Evolutionary conservation across 169 alveolate genomes (phyloP).

Genomic region (Cryptosporidium sp.): DNA sequence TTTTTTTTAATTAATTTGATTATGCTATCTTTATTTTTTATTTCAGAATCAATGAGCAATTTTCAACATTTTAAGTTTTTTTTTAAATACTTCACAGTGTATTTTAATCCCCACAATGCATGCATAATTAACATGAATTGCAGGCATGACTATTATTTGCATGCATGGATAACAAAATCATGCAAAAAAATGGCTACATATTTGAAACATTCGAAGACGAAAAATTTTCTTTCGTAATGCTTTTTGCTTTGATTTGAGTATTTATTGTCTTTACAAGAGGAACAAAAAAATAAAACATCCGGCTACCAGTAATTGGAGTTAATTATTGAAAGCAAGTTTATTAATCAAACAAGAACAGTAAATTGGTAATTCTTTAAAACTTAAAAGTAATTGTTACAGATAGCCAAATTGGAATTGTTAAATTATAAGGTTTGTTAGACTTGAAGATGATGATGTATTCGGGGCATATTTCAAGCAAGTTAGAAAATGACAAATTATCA

Average conservation of each 20-base stretch:
- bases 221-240: not conserved
- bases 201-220: not conserved
- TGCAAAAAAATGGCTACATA: not conserved
- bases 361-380: not conserved
- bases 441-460: constrained; percentile 44
- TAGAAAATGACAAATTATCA: constrained; percentile 44
- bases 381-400: not conserved
- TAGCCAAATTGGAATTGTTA: not conserved
- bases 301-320: not conserved
- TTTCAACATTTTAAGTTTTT: not conserved
- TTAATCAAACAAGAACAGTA: not conserved
- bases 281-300: not conserved
- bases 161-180: not conserved
- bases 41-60: not conserved
- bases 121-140: not conserved
- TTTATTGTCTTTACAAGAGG: not conserved
- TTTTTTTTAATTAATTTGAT: not conserved
- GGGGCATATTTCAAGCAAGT: constrained; percentile 55
- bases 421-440: constrained; percentile 67
- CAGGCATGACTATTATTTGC: constrained; percentile 18
- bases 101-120: not conserved
- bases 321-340: not conserved
- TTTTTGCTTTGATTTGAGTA: not conserved
- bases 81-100: not conserved
- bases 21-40: not conserved